These are phyloP conservation scores for Phytopythium vexans DNA, from an alignment of 352 stramenopile genomes.

Conservation along the genomic window DNA sequence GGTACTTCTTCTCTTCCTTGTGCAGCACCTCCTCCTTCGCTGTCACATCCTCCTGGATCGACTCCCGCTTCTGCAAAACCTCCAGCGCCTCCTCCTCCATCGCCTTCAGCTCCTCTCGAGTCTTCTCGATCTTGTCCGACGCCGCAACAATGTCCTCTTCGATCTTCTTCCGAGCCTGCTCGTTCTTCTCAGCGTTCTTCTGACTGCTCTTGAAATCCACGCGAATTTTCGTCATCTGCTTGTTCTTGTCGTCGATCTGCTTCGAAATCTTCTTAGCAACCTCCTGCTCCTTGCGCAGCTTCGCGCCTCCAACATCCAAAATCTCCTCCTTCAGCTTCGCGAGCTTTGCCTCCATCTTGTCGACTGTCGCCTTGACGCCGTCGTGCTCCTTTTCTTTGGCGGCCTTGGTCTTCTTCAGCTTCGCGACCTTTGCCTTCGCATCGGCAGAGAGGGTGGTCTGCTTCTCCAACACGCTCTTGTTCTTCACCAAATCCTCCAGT, in stretches of 20 bases:
- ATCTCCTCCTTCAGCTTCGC: constrained; percentile 94
- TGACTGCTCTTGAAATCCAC: constrained; percentile 83
- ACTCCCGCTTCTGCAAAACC: constrained; percentile 91
- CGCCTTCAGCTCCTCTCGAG: constrained; percentile 85
- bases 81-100: constrained; percentile 93
- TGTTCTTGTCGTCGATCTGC: constrained; percentile 87
- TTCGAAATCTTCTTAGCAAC: constrained; percentile 78
- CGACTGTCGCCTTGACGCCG: constrained; percentile 54
- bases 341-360: constrained; percentile 78
- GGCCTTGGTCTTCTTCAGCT: constrained; percentile 82
- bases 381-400: constrained; percentile 88
- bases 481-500: constrained; percentile 56
- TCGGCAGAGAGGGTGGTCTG: constrained; percentile 86
- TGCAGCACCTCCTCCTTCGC: constrained; percentile 81
- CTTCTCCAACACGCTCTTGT: constrained; percentile 70
- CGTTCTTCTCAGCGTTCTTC: constrained; percentile 78
- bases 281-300: constrained; percentile 93
- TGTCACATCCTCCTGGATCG: constrained; percentile 85
- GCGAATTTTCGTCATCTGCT: constrained; percentile 84
- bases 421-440: constrained; percentile 84
- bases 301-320: constrained; percentile 92
- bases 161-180: constrained; percentile 52
- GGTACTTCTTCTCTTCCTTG: constrained; percentile 76
- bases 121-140: constrained; percentile 76
- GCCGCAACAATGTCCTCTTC: constrained; percentile 76